Base-by-base conservation (phyloP, 176 grass and related monocot genomes). In the sorghum (Sorghum bicolor) region DNA sequence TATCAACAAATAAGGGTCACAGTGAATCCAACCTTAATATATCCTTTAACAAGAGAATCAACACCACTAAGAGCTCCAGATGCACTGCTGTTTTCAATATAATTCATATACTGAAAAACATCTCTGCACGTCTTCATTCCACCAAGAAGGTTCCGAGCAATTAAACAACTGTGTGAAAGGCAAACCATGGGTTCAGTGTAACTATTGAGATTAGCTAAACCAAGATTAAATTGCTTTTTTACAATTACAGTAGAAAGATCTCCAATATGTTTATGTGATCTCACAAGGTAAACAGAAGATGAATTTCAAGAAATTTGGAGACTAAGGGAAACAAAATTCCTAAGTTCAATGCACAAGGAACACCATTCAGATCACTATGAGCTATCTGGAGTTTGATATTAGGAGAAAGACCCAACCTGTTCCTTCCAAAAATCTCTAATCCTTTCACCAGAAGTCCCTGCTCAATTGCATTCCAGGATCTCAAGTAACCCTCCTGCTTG, bases 81-180 rank as follows among this genome's bases (percentile, higher is more conserved):
- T 84, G 83, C 45, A 44, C 75, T 85, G 57, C 85, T 92, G 70
- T 89, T 91, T 75, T 93, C 91, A 82, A 93, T 83, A 77, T 93
- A 90, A 79, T 89, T 88, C 91, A 95, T 94, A 90, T 93, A 93
- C 16, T 95, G 91, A 84, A 85, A 95, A 85, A 95, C 91, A 79
- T 98, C 91, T 55, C 67, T 83, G 85, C 96, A 98, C 62, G 96
- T 98, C 89, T 95, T 98, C 92, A 98, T 93, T 90, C 96, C 93
- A 78, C 86, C 83, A 79, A 98, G 89, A 86, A 98, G 92, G 82
- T 94, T 98, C 74, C 91, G 84, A 76, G 96, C 85, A 88, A 98
- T 98, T 70, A 89, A 86, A 84, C 96, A 98, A 69, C 96, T 98
- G 87, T 70, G 70, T 53, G 28, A 85, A 77, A 67, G 38, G 37